Evolutionary conservation across 352 stramenopile genomes (phyloP).

Genomic region (Pythium chondricola): DNA sequence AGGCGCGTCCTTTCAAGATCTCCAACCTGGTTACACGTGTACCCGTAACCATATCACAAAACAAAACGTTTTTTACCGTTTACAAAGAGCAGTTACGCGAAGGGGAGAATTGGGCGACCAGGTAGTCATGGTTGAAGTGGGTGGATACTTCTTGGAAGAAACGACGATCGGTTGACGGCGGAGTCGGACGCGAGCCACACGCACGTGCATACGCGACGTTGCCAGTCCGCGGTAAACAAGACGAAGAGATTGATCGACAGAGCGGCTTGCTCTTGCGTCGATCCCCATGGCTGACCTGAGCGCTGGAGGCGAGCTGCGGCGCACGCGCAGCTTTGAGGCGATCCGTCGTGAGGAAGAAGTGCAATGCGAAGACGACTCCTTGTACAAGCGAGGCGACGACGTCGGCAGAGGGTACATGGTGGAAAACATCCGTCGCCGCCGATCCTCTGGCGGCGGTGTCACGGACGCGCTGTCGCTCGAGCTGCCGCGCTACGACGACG

Average conservation of each 20-base stretch:
- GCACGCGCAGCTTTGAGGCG: slow-evolving; percentile 40
- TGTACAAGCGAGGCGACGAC: background rate
- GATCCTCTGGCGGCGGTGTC: slow-evolving; percentile 15
- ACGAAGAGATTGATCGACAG: too few relatives aligned
- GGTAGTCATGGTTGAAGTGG: slow-evolving; percentile 20
- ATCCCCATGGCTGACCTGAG: too few relatives aligned
- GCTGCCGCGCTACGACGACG: slow-evolving; percentile 28
- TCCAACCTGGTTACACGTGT: too few relatives aligned
- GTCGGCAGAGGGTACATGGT: background rate
- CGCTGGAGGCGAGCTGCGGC: slow-evolving; percentile 36
- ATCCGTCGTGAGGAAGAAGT: slow-evolving; percentile 19
- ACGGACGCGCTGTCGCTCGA: slow-evolving; percentile 42
- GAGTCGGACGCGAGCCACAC: too few relatives aligned
- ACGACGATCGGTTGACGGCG: too few relatives aligned
- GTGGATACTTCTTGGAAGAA: background rate
- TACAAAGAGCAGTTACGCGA: slow-evolving; percentile 1
- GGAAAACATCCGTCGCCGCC: background rate
- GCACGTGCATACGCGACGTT: too few relatives aligned
- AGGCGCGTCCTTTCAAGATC: slow-evolving; percentile 7
- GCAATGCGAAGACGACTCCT: background rate
- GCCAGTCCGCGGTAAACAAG: too few relatives aligned
- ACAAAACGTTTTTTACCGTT: slow-evolving; percentile 5
- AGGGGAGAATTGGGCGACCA: slow-evolving; percentile 8
- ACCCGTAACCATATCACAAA: background rate
- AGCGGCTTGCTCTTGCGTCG: too few relatives aligned